Conservation (phyloP, 2,329 filamentous ascomycete genomes). For the Alternaria panax region DNA sequence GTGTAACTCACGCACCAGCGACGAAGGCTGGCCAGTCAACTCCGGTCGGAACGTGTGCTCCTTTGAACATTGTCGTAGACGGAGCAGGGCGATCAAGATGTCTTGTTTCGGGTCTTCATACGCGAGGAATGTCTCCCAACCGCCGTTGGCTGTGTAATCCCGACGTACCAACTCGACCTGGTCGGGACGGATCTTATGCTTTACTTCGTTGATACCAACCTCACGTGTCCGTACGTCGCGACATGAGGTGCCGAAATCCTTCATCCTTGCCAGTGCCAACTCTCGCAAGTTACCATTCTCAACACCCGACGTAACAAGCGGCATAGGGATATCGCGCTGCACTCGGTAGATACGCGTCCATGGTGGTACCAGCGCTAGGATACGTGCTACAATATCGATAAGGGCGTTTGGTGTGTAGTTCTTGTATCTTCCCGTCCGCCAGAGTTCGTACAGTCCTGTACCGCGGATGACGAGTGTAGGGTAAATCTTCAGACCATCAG, state of each 20-base stretch:
- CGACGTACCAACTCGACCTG: slow-evolving; percentile 94
- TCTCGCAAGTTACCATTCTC: slow-evolving; percentile 97
- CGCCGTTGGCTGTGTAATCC: slow-evolving; percentile 93
- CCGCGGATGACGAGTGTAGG: slow-evolving; percentile 96
- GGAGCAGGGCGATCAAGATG: slow-evolving; percentile 89
- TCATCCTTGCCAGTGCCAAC: slow-evolving; percentile 94
- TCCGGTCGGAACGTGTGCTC: slow-evolving; percentile 94
- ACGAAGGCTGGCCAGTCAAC: slow-evolving; percentile 83
- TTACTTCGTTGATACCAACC: slow-evolving; percentile 98
- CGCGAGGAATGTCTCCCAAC: slow-evolving; percentile 97
- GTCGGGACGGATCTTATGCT: slow-evolving; percentile 96
- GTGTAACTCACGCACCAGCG: slow-evolving; percentile 91
- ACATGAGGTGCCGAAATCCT: slow-evolving; percentile 96
- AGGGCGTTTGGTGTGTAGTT: slow-evolving; percentile 98
- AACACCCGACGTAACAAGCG: slow-evolving; percentile 95
- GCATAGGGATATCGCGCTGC: slow-evolving; percentile 99
- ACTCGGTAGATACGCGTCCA: slow-evolving; percentile 99
- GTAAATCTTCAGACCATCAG: slow-evolving; percentile 97
- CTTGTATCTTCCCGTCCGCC: slow-evolving; percentile 95
- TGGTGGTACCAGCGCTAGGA: slow-evolving; percentile 89
- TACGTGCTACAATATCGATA: slow-evolving; percentile 95
- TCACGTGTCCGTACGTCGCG: slow-evolving; percentile 95
- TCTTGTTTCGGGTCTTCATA: slow-evolving; percentile 99
- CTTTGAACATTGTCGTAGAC: slow-evolving; percentile 86
- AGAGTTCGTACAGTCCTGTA: slow-evolving; percentile 94